Percentiles rank a stretch among this genome's conserved stretches.
phyloP scores from a whole-genome alignment of 2,329 filamentous ascomycete genomes.

The Colletotrichum liriopes region DNA sequence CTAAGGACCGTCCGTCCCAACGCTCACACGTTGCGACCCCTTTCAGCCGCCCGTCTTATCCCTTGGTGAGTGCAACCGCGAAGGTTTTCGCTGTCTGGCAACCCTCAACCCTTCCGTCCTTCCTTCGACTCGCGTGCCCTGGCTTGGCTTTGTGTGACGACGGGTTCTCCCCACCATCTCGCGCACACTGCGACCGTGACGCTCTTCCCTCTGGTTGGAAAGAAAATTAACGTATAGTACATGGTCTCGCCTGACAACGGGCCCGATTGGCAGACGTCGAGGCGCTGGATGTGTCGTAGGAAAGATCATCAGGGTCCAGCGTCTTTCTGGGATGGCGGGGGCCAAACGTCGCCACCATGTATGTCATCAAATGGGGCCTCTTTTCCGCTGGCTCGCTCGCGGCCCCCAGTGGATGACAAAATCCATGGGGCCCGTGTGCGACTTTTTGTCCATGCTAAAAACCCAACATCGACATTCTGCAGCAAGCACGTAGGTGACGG shows the following conservation, averaged over 20 bases:
- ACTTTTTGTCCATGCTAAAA: not conserved
- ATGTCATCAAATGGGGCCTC: conserved; percentile 3
- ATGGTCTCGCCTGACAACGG: not conserved
- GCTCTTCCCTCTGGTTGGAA: not conserved
- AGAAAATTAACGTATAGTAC: not conserved
- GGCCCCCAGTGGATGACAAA: not conserved
- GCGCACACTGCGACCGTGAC: not conserved
- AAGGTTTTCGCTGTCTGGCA: not conserved
- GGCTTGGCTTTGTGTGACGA: not conserved
- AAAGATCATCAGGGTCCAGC: conserved; percentile 26
- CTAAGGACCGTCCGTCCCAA: conserved; percentile 15
- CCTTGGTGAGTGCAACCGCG: not conserved
- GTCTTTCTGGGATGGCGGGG: not conserved
- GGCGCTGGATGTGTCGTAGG: not conserved
- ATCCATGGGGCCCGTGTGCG: not conserved
- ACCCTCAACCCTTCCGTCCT: not conserved
- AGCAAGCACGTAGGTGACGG: not conserved
- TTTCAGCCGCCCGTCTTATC: not conserved
- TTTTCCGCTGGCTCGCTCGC: not conserved
- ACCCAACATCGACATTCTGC: not conserved
- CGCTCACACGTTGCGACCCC: not conserved
- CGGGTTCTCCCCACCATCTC: too few species aligned
- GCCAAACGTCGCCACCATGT: conserved; percentile 10
- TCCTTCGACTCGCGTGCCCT: not conserved
- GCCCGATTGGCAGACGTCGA: conserved; percentile 3